A percentile compares a stretch with the other conserved stretches of the same genome.
Evolutionary conservation across 202 grass and related monocot genomes (phyloP).

Genomic region (Brachypodium distachyon): DNA sequence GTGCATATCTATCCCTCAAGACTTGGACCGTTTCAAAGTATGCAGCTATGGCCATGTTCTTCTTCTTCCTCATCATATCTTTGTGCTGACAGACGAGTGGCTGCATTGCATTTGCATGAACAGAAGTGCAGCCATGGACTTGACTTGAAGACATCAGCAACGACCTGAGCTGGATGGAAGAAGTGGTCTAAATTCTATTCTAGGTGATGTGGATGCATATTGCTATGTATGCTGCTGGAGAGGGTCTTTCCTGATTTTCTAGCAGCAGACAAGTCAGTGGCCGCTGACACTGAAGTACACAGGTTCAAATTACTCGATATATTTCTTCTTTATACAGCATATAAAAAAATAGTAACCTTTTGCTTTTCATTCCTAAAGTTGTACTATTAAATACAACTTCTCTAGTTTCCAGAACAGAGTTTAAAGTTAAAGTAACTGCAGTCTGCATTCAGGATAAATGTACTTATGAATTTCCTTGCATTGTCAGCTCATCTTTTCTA

Average conservation of each 20-base stretch:
- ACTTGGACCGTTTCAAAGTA: slow-evolving; percentile 50
- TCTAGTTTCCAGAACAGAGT: too few relatives aligned
- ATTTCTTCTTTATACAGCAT: neutral
- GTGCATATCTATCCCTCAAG: neutral
- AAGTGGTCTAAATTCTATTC: slow-evolving; percentile 26
- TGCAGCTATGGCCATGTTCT: neutral
- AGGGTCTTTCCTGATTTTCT: slow-evolving; percentile 21
- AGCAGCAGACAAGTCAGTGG: slow-evolving; percentile 22
- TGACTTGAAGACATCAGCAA: neutral
- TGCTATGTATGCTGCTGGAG: neutral
- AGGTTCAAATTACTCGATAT: neutral
- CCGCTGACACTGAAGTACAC: neutral
- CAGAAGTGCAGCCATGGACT: slow-evolving; percentile 25
- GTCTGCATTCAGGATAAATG: too few relatives aligned
- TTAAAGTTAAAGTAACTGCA: too few relatives aligned
- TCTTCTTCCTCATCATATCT: neutral
- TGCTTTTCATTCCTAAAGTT: neutral
- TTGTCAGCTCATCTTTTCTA: neutral
- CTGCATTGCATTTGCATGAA: neutral
- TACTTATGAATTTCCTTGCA: too few relatives aligned
- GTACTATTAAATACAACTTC: too few relatives aligned
- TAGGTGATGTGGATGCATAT: neutral
- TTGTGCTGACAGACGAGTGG: slow-evolving; percentile 13
- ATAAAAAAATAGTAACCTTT: neutral
- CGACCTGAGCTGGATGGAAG: neutral